A percentile compares a stretch with the other conserved stretches of the same genome.
Conservation (phyloP, 2,329 filamentous ascomycete genomes). For the Cylindrodendrum hubeiense region DNA sequence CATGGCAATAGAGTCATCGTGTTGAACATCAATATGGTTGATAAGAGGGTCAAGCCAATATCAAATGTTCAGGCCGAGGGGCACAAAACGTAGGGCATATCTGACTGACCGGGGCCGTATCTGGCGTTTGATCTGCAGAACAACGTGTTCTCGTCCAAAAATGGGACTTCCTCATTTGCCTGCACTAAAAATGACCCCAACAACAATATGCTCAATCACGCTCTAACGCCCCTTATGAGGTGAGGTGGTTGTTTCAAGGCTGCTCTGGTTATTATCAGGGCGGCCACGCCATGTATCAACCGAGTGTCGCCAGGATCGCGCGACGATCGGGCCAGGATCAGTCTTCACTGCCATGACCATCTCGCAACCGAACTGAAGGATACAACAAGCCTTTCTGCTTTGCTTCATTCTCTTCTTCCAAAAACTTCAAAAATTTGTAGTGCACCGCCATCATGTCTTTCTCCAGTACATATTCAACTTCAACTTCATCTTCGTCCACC, state of each 20-base stretch:
- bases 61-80: background rate
- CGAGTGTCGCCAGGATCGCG: conserved; percentile 27
- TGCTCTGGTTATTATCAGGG: conserved; percentile 37
- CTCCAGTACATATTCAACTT: conserved; percentile 35
- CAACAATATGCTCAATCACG: conserved; percentile 44
- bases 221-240: conserved; percentile 41
- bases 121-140: background rate
- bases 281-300: conserved; percentile 43
- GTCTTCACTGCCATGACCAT: conserved; percentile 26
- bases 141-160: conserved; percentile 14
- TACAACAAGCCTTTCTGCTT: conserved; percentile 1
- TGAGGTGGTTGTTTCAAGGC: conserved; percentile 40
- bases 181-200: conserved; percentile 19
- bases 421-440: conserved; percentile 10
- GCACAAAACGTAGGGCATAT: background rate
- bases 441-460: conserved; percentile 28
- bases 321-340: conserved; percentile 28
- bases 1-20: background rate
- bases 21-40: background rate
- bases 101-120: background rate
- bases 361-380: conserved; percentile 18
- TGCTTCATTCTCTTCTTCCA: conserved; percentile 11
- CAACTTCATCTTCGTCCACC: conserved; percentile 29
- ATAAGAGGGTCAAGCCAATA: background rate
- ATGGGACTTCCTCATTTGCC: conserved; percentile 5